These are phyloP conservation scores for Panicum virgatum DNA, from an alignment of 202 grass and related monocot species.

Conservation along the genomic window DNA sequence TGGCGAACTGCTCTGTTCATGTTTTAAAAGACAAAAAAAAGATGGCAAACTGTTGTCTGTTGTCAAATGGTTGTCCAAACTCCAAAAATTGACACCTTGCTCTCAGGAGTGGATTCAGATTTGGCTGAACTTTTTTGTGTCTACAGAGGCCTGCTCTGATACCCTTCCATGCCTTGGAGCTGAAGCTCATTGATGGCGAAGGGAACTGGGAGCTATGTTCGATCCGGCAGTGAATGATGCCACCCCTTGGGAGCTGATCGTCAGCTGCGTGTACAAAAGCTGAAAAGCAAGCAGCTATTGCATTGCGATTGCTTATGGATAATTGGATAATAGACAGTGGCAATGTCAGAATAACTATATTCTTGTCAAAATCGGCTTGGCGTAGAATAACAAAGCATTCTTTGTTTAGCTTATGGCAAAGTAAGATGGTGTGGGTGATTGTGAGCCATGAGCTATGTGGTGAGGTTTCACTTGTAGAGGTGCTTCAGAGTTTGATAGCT, in stretches of 20 bases:
- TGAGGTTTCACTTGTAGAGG: background rate
- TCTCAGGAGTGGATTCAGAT: background rate
- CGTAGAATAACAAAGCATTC: background rate
- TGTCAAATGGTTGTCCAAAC: background rate
- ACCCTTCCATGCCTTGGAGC: conserved; percentile 90
- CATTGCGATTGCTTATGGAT: background rate
- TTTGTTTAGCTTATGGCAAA: conserved; percentile 15
- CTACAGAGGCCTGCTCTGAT: conserved; percentile 86
- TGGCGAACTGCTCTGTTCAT: background rate
- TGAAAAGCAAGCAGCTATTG: conserved; percentile 17
- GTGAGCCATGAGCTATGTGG: background rate
- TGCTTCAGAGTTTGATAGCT: background rate
- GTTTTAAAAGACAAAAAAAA: background rate
- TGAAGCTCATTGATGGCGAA: conserved; percentile 95
- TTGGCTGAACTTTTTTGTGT: conserved; percentile 11
- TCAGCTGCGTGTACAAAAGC: conserved; percentile 26
- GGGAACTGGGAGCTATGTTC: conserved; percentile 88
- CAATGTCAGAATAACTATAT: background rate
- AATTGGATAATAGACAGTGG: background rate
- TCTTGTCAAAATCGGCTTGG: background rate
- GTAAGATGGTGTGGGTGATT: background rate
- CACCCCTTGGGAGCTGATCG: background rate
- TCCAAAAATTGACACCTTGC: background rate
- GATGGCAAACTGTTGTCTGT: background rate
- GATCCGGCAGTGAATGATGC: conserved; percentile 60